Conservation (phyloP, 2,329 filamentous ascomycete genomes). For the Aspergillus sp. region DNA sequence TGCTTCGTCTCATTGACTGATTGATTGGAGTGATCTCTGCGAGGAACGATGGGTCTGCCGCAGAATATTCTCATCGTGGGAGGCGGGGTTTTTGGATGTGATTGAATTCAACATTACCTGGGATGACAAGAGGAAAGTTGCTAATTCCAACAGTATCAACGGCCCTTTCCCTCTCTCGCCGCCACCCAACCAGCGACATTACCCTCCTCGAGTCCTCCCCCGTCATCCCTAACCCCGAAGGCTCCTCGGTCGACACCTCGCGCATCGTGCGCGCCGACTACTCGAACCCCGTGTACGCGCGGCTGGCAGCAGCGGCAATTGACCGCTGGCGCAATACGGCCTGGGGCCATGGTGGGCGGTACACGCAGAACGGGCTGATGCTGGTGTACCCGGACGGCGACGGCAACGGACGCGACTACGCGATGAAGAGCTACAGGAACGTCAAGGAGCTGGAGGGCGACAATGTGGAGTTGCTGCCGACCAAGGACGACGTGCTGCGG, state of each 20-base stretch:
- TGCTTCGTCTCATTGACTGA: too few species aligned
- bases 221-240: slow-evolving; percentile 50
- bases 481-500: slow-evolving; percentile 25
- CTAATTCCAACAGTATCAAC: slow-evolving; percentile 44
- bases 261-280: slow-evolving; percentile 69
- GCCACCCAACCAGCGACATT: slow-evolving; percentile 45
- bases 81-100: slow-evolving; percentile 37
- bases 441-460: slow-evolving; percentile 28
- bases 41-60: slow-evolving; percentile 23
- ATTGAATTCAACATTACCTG: slow-evolving; percentile 1
- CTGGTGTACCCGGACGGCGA: slow-evolving; percentile 30
- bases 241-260: slow-evolving; percentile 52
- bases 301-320: slow-evolving; percentile 64
- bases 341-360: slow-evolving; percentile 38
- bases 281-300: slow-evolving; percentile 66
- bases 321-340: slow-evolving; percentile 51
- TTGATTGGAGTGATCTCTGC: too few species aligned
- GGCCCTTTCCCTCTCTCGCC: slow-evolving; percentile 60
- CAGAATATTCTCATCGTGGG: slow-evolving; percentile 35
- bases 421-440: slow-evolving; percentile 34
- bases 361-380: slow-evolving; percentile 37
- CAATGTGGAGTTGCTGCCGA: slow-evolving; percentile 27
- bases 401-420: slow-evolving; percentile 26
- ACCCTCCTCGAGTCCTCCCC: slow-evolving; percentile 51
- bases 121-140: background rate